Percentiles rank a stretch among this genome's conserved stretches.
Conservation (phyloP, 352 stramenopile genomes). For the Pythium oligandrum region DNA sequence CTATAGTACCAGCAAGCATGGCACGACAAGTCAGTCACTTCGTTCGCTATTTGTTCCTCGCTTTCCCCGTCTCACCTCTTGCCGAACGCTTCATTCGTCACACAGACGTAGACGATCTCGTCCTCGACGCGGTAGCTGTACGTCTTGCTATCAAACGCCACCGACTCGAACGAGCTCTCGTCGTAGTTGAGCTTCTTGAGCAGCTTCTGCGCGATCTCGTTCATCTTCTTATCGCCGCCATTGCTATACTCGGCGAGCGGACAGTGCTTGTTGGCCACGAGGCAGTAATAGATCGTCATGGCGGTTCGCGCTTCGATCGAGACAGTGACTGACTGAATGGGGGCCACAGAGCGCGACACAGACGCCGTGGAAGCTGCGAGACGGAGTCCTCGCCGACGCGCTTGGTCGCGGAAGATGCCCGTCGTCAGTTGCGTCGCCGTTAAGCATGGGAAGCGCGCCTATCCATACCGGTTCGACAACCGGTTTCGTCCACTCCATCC, state of each 20-base stretch:
- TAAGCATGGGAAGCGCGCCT: too few relatives aligned
- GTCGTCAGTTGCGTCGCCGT: too few relatives aligned
- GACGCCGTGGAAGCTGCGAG: too few relatives aligned
- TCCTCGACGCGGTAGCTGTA: conserved; percentile 86
- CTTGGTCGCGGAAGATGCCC: too few relatives aligned
- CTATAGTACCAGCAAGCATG: conserved; percentile 16
- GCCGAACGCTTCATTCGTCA: conserved; percentile 74
- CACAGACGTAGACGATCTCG: conserved; percentile 81
- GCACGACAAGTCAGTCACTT: conserved; percentile 1
- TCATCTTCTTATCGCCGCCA: conserved; percentile 81
- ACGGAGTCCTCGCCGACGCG: too few relatives aligned
- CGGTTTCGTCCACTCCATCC: too few relatives aligned
- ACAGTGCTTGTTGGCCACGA: conserved; percentile 79
- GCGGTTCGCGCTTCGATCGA: neutral
- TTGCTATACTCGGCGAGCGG: conserved; percentile 80
- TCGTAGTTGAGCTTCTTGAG: conserved; percentile 83
- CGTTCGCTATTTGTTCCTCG: too few relatives aligned
- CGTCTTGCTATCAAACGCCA: conserved; percentile 75
- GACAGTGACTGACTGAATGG: neutral
- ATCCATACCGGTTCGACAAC: too few relatives aligned
- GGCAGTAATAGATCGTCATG: conserved; percentile 86
- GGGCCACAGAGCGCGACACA: too few relatives aligned
- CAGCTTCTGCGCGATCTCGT: conserved; percentile 81
- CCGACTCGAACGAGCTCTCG: conserved; percentile 67
- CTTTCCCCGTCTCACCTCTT: conserved; percentile 40